Evolutionary conservation across 805 yeast genomes (phyloP).

Genomic region (Candida pini): DNA sequence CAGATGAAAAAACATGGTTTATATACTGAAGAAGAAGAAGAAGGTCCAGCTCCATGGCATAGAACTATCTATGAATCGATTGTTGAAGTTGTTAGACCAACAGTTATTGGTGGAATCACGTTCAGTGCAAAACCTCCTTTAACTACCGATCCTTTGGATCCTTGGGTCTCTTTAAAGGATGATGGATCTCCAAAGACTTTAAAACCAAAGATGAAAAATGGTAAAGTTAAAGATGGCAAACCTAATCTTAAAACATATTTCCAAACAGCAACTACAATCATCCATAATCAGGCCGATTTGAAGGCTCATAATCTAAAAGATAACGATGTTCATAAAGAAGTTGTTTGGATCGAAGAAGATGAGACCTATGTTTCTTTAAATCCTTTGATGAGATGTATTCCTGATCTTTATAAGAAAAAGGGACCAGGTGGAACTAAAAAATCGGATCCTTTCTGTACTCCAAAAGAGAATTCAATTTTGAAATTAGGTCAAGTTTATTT

Average conservation of each 20-base stretch:
- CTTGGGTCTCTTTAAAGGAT: constrained; percentile 75
- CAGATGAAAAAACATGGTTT: constrained; percentile 12
- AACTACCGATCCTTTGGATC: constrained; percentile 59
- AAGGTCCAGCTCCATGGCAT: constrained; percentile 57
- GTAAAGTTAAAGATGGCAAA: constrained; percentile 54
- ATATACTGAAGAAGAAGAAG: constrained; percentile 19
- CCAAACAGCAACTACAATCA: constrained; percentile 57
- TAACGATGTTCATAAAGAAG: constrained; percentile 53
- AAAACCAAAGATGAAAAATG: constrained; percentile 69
- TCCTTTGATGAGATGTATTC: constrained; percentile 83
- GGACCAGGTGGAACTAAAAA: constrained; percentile 49
- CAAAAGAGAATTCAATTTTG: constrained; percentile 54
- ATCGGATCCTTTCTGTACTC: constrained; percentile 85
- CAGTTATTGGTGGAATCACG: constrained; percentile 59
- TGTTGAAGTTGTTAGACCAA: constrained; percentile 57
- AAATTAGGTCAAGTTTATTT: constrained; percentile 63
- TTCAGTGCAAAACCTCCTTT: constrained; percentile 65
- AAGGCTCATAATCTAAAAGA: constrained; percentile 71
- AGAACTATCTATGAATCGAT: constrained; percentile 59
- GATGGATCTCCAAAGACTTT: constrained; percentile 79
- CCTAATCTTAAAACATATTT: constrained; percentile 78
- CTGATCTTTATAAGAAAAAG: constrained; percentile 61
- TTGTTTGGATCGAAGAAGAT: constrained; percentile 57
- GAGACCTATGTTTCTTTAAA: constrained; percentile 64
- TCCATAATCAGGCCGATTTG: constrained; percentile 53